Base-by-base conservation (phyloP, 345 rosid species). In the Citrus unshiu region DNA sequence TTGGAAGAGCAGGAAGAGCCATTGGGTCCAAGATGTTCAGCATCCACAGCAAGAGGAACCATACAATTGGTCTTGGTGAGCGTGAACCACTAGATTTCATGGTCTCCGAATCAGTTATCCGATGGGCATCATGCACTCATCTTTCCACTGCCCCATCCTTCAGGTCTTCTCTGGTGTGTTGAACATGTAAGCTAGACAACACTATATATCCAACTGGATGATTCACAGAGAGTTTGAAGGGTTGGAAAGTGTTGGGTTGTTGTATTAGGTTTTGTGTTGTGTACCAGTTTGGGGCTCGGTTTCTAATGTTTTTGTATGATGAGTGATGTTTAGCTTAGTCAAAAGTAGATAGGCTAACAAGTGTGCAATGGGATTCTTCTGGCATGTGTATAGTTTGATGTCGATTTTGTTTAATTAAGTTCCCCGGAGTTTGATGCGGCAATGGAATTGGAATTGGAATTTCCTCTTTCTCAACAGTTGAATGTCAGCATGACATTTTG, bases 81-180 rank as follows among this genome's bases (percentile, higher is more conserved):
- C 80, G 71, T 16, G 88, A 89, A 70, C 88, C 80, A 81, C 86
- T 89, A 5, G 88, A 89, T 75, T 78, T 88, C 54, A 60, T 81
- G 73, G 87, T 79, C 63, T 78, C 89, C 0, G 91, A 89, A 81
- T 89, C 91, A 34, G 90, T 91, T 29, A 88, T 91, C 81, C 89
- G 95, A 1, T 88, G 91, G 95, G 88, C 93, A 29, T 91, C 95
- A 12, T 89, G 93, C 82, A 85, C 90, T 0, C 77, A 87, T 76
- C 87, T 88, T 58, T 87, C 90, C 7, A 86, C 91, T 65, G 91
- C 86, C 24, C 68, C 89, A 34, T 83, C 86, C 65, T 86, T 84
- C 51, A 87, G 84, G 79, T 87, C 91, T 22, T 89, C 91, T 46
- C 87, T 91, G 9, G 93, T 91, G 39, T 91, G 93, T 77, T 89